Evolutionary conservation across 129 eudicot species (phyloP), one percentile per base, ranked within the genome.

Genomic region (Tanacetum coccineum): DNA sequence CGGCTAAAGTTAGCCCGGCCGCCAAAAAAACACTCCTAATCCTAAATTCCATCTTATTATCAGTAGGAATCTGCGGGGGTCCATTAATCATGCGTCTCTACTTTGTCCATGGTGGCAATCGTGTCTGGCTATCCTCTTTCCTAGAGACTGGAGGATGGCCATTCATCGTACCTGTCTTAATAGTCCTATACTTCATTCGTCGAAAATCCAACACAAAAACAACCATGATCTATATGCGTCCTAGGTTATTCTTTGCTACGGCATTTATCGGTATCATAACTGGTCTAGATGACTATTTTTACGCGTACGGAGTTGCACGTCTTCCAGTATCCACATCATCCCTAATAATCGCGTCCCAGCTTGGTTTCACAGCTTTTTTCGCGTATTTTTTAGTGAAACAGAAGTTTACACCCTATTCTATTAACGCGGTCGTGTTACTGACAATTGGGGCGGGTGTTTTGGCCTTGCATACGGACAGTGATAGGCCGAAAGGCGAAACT

Each of bases 401-500:
- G 47, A 81, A 76, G 70, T 79, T 85, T 47, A 85, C 82, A 5
- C 59, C 81, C 1, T 74, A 64, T 1, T n/a, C n/a, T n/a, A n/a
- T n/a, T n/a, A n/a, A n/a, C n/a, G n/a, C n/a, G n/a, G n/a, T n/a
- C n/a, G n/a, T n/a, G n/a, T n/a, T n/a, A n/a, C n/a, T n/a, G n/a
- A n/a, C n/a, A n/a, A n/a, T n/a, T n/a, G n/a, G n/a, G n/a, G n/a
- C n/a, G n/a, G n/a, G n/a, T n/a, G n/a, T n/a, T n/a, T n/a, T n/a
- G n/a, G n/a, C n/a, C n/a, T 39, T 85, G 9, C 81, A 73, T 32
- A 68, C 81, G 9, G 67, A 51, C 49, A 15, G 76, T 20, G 87
- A 85, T 63, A 67, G 80, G 64, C 84, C 91, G n/a, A 64, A 65
- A 30, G 87, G 87, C 2, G 87, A 78, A 70, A 63, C 78, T 14